These are phyloP conservation scores for Sedum album DNA, from an alignment of 164 flowering plant genomes.

Conservation along the genomic window DNA sequence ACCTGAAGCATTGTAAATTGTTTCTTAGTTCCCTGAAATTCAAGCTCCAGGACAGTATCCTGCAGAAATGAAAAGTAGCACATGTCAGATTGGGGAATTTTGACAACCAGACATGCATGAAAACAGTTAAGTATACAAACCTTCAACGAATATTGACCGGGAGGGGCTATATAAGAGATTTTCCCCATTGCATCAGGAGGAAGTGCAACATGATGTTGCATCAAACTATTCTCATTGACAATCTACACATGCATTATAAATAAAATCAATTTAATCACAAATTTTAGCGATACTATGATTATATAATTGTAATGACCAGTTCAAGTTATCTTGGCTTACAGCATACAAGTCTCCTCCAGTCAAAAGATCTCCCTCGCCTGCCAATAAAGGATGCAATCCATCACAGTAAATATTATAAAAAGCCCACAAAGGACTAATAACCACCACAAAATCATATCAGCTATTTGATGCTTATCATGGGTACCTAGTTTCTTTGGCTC, in stretches of 20 bases:
- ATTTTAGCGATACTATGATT: not conserved
- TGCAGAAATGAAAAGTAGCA: constrained; percentile 23
- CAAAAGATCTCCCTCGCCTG: constrained; percentile 90
- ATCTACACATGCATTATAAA: constrained; percentile 38
- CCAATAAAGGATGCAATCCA: constrained; percentile 12
- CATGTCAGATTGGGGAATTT: not conserved
- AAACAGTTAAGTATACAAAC: constrained; percentile 23
- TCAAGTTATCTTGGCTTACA: constrained; percentile 40
- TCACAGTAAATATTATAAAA: not conserved
- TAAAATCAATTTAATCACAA: not conserved
- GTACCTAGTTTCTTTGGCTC: constrained; percentile 87
- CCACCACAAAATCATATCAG: not conserved
- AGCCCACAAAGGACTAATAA: not conserved
- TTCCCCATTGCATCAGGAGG: constrained; percentile 98
- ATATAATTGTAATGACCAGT: not conserved
- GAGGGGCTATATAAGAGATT: constrained; percentile 71
- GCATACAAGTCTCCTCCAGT: constrained; percentile 99
- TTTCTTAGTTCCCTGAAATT: constrained; percentile 96
- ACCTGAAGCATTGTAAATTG: constrained; percentile 98
- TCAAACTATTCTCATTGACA: constrained; percentile 87
- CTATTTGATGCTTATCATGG: not conserved
- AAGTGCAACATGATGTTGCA: constrained; percentile 90
- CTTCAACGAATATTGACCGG: constrained; percentile 91
- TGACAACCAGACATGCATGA: not conserved
- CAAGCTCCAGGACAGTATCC: constrained; percentile 97